Percentiles rank a stretch among this genome's conserved stretches.
Conservation (phyloP, 345 rosid species). For the Eutrema yunnanense region DNA sequence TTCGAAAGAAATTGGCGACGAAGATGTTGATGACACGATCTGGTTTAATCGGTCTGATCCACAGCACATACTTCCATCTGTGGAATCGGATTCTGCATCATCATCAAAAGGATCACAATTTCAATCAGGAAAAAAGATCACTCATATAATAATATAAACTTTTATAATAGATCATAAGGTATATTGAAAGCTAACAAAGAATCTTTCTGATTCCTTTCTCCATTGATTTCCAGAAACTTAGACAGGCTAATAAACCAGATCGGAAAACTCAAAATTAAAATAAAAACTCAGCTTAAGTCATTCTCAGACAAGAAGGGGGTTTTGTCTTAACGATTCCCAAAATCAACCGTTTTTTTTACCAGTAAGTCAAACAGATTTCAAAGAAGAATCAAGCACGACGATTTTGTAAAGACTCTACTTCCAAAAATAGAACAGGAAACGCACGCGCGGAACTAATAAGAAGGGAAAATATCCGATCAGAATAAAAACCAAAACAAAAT, state of each 20-base stretch:
- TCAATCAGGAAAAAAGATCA: not conserved
- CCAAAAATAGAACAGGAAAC: not conserved
- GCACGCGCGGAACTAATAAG: not conserved
- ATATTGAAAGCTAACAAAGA: not conserved
- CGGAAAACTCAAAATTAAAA: not conserved
- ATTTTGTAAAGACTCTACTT: not conserved
- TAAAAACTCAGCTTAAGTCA: not conserved
- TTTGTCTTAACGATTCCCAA: not conserved
- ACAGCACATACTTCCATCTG: conserved; percentile 53
- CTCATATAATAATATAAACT: not conserved
- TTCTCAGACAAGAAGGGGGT: conserved; percentile 8
- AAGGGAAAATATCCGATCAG: conserved; percentile 7
- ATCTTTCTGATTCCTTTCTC: not conserved
- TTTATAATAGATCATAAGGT: not conserved
- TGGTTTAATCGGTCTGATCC: conserved; percentile 43
- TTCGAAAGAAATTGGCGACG: conserved; percentile 27
- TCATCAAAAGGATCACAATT: not conserved
- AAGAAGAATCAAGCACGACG: conserved; percentile 10
- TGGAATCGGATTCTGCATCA: conserved; percentile 27
- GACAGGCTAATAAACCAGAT: not conserved
- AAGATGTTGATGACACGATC: conserved; percentile 15
- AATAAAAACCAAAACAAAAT: conserved; percentile 17
- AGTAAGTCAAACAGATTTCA: conserved; percentile 26
- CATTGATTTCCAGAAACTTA: not conserved
- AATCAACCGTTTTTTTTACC: not conserved